Evolutionary conservation across 2,329 filamentous ascomycete species (phyloP), one percentile per base, ranked within the genome.

Genomic region (Trichophaea hybrida): DNA sequence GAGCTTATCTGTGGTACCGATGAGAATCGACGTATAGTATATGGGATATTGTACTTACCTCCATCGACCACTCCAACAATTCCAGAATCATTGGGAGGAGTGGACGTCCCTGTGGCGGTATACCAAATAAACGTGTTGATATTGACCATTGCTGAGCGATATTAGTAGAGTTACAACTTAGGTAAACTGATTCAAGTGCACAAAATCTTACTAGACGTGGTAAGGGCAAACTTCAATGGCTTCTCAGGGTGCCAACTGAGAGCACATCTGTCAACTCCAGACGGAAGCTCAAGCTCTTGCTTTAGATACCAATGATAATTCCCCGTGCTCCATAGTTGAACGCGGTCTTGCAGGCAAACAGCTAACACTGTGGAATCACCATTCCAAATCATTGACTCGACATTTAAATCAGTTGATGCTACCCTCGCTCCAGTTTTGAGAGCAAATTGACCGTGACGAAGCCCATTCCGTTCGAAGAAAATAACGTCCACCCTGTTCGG

Each of bases 301-400:
- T 98, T 98, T 13, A 98, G 77, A 71, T 97, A 97, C 80, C 93
- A 98, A 70, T 97, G 88, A 67, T 98, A 98, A 71, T 98, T 98
- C 17, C 88, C 86, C 78, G 85, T 95, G 0, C 89, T 95, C 93
- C 93, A 98, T 1, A 98, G 75, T 70, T 98, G 93, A n/a, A 93
- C 75, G 59, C 81, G 79, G 64, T 89, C 80, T 35, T 76, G 75
- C 66, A 90, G 81, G 1, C 80, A 77, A n/a, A 96, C 83, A 5
- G 91, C 89, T 50, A 98, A 77, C 0, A 95, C 88, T 1, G 84
- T 91, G 0, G 93, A 98, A 70, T 98, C 91, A 4, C 82, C 78
- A 69, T 96, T 98, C 93, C 93, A 98, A 52, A 80, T 78, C 12
- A 98, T 75, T 33, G 75, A 74, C 58, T 94, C 83, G 54, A 78